Evolutionary conservation across 2,329 filamentous ascomycete genomes (phyloP).

Genomic region (Venturia aucupariae): DNA sequence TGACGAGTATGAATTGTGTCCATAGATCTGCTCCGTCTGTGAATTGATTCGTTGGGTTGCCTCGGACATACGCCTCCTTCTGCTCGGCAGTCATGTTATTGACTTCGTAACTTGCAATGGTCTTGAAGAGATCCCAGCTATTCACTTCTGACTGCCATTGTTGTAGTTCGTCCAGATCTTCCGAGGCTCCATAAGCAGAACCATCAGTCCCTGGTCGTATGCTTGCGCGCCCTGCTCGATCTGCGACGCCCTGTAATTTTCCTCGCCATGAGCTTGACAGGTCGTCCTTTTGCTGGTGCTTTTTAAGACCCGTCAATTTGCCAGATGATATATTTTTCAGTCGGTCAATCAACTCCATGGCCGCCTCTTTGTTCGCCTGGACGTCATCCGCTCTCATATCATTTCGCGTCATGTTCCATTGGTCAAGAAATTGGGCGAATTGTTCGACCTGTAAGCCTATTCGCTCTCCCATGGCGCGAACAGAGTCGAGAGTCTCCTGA

Average conservation of each 20-base stretch:
- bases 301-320: not conserved
- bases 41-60: conserved; percentile 36
- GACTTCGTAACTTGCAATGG: conserved; percentile 53
- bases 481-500: conserved; percentile 50
- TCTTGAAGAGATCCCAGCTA: conserved; percentile 78
- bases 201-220: not conserved
- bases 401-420: not conserved
- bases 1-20: conserved; percentile 64
- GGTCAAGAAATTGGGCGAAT: conserved; percentile 48
- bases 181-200: not conserved
- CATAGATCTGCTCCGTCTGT: conserved; percentile 55
- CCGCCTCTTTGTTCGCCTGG: conserved; percentile 19
- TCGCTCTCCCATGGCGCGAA: conserved; percentile 24
- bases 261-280: conserved; percentile 6
- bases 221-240: conserved; percentile 1
- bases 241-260: not conserved
- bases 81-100: conserved; percentile 45
- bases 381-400: conserved; percentile 4
- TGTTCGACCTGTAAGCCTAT: conserved; percentile 75
- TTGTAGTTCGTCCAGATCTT: conserved; percentile 1
- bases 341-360: conserved; percentile 48
- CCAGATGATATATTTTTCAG: conserved; percentile 12
- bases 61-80: conserved; percentile 24
- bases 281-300: not conserved
- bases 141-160: conserved; percentile 76